phyloP scores from a whole-genome alignment of 2,329 filamentous ascomycete species.

The Neocucurbitaria cava region DNA sequence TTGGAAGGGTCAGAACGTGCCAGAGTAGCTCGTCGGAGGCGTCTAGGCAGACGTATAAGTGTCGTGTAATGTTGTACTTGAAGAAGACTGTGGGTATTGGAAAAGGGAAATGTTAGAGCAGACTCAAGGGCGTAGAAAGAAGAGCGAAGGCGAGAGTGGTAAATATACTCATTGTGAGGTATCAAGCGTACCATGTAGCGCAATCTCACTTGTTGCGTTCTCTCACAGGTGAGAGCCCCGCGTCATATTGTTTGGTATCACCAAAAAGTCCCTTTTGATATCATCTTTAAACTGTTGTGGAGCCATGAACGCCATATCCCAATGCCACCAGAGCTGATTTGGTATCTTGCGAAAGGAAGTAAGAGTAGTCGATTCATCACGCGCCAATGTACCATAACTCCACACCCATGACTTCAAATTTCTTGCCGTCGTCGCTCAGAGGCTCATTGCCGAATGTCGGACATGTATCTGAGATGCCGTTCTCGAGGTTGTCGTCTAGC shows the following conservation, averaged over 20 bases:
- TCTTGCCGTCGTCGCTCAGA: slow-evolving; percentile 88
- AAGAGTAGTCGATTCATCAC: slow-evolving; percentile 12
- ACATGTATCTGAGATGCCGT: slow-evolving; percentile 82
- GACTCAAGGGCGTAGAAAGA: neutral
- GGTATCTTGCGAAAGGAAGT: neutral
- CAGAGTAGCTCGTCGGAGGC: too few species aligned
- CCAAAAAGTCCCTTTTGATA: neutral
- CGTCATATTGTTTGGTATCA: neutral
- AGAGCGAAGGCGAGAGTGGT: neutral
- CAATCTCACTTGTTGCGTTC: too few species aligned
- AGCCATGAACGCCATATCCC: neutral
- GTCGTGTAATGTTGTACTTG: too few species aligned
- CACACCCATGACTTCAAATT: slow-evolving; percentile 89
- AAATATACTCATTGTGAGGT: neutral
- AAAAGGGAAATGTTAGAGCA: neutral
- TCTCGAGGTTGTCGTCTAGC: slow-evolving; percentile 85
- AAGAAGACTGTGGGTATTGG: too few species aligned
- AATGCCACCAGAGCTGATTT: neutral
- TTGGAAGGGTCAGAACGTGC: neutral
- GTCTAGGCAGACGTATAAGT: too few species aligned
- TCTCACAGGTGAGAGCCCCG: too few species aligned
- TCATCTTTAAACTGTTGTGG: neutral
- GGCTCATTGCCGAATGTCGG: slow-evolving; percentile 95
- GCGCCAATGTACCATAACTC: slow-evolving; percentile 90
- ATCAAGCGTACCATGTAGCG: neutral